Conservation (phyloP, 371 early-diverging fungal genomes). For the Homolaphlyctis polyrhiza region DNA sequence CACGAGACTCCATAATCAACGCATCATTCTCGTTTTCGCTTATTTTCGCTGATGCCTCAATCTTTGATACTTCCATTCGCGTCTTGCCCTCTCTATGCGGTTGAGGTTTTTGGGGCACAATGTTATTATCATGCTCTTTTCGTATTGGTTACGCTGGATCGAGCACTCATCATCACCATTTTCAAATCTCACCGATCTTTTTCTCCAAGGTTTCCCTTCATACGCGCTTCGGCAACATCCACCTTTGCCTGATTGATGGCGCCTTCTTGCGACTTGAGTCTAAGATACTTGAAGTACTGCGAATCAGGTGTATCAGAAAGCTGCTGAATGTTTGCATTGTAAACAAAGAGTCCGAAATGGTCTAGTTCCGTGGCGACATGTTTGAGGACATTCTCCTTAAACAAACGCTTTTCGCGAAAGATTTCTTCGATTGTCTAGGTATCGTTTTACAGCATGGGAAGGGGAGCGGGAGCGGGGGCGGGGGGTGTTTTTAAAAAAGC, state of each 20-base stretch:
- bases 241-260: conserved; percentile 55
- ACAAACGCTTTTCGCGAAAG: conserved; percentile 39
- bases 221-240: conserved; percentile 46
- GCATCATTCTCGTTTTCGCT: conserved; percentile 38
- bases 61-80: conserved; percentile 23
- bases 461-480: too few species aligned
- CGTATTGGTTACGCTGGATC: too few species aligned
- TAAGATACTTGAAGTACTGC: conserved; percentile 48
- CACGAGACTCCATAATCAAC: conserved; percentile 30
- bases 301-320: conserved; percentile 40
- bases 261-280: conserved; percentile 42
- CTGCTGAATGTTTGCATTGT: conserved; percentile 51
- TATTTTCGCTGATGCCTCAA: conserved; percentile 36
- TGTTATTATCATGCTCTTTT: too few species aligned
- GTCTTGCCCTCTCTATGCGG: conserved; percentile 36
- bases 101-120: too few species aligned
- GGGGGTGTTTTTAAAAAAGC: too few species aligned
- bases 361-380: conserved; percentile 46
- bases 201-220: conserved; percentile 42
- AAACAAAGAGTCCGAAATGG: conserved; percentile 48
- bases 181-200: too few species aligned
- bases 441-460: neutral
- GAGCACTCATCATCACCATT: too few species aligned
- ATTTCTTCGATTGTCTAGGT: conserved; percentile 36
- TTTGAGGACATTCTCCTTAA: conserved; percentile 36